phyloP scores from a whole-genome alignment of 2,329 filamentous ascomycete species.

The Penicillium expansum region DNA sequence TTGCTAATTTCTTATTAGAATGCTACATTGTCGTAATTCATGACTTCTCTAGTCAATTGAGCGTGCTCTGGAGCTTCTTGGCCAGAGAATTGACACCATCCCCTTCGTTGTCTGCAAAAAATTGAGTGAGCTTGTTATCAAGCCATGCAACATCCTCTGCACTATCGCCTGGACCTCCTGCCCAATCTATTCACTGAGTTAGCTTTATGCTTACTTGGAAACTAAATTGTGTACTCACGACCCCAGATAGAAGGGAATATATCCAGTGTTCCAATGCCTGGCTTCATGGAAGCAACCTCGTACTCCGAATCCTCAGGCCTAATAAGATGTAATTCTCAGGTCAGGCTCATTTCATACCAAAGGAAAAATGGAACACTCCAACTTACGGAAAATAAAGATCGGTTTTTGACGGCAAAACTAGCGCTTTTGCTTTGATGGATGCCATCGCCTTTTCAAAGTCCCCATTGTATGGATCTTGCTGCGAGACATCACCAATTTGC shows the following conservation, averaged over 20 bases:
- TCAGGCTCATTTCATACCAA: not conserved
- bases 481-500: conserved; percentile 70
- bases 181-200: conserved; percentile 48
- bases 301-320: conserved; percentile 74
- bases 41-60: not conserved
- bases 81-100: not conserved
- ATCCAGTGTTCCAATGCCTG: conserved; percentile 55
- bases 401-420: conserved; percentile 69
- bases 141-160: conserved; percentile 70
- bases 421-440: conserved; percentile 67
- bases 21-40: not conserved
- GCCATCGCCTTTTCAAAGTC: conserved; percentile 65
- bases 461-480: conserved; percentile 66
- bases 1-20: not conserved
- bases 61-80: conserved; percentile 6
- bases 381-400: conserved; percentile 75
- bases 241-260: conserved; percentile 64
- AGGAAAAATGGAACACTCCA: not conserved
- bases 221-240: conserved; percentile 42
- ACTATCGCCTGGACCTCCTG: conserved; percentile 68
- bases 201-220: conserved; percentile 1
- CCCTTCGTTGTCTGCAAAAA: conserved; percentile 43
- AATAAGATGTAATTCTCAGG: not conserved
- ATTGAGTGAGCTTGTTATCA: conserved; percentile 57
- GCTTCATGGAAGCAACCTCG: conserved; percentile 64